Percentiles rank a stretch among this genome's conserved stretches.
phyloP scores from a whole-genome alignment of 441 rosid genomes.

The Corymbia citriodora region DNA sequence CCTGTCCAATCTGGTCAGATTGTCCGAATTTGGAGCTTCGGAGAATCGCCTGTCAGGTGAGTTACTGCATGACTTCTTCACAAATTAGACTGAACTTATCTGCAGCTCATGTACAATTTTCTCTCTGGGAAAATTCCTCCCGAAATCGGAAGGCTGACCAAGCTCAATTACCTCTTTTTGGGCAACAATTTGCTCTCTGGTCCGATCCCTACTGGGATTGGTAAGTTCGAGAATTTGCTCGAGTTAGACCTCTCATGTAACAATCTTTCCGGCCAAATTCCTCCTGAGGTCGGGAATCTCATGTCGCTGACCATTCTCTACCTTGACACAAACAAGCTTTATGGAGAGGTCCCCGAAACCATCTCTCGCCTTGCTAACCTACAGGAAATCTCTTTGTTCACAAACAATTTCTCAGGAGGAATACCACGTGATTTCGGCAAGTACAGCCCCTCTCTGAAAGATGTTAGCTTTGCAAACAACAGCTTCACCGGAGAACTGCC shows the following conservation, averaged over 20 bases:
- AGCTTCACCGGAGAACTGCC: conserved; percentile 37
- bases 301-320: accelerated
- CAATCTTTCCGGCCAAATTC: too few species aligned
- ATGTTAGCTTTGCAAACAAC: conserved; percentile 50
- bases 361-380: too few species aligned
- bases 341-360: too few species aligned
- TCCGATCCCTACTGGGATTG: too few species aligned
- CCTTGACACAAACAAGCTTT: too few species aligned
- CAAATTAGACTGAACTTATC: conserved; percentile 36
- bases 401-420: conserved; percentile 29
- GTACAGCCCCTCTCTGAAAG: conserved; percentile 13
- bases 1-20: conserved; percentile 33
- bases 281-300: too few species aligned
- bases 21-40: conserved; percentile 28
- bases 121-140: conserved; percentile 43
- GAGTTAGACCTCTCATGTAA: too few species aligned
- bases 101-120: conserved; percentile 43
- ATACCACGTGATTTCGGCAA: conserved; percentile 34
- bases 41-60: conserved; percentile 36
- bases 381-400: background rate
- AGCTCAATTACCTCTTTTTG: conserved; percentile 21
- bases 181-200: background rate
- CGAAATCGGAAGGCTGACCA: conserved; percentile 32
- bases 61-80: conserved; percentile 29
- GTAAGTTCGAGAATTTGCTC: too few species aligned